Evolutionary conservation across 805 yeast genomes (phyloP).

Genomic region (Candida sanyiensis): DNA sequence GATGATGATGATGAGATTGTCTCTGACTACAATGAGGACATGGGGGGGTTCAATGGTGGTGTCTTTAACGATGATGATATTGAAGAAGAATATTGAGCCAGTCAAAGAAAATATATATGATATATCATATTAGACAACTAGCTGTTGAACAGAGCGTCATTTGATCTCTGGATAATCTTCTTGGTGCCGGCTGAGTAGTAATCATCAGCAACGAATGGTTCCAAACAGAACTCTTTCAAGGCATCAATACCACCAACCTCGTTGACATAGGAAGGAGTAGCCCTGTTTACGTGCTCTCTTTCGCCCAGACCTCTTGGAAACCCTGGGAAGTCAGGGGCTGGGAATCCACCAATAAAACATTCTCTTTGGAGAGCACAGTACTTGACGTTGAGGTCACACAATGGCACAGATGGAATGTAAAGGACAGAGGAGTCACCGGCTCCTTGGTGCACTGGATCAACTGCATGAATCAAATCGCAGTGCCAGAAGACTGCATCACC

Average conservation of each 20-base stretch:
- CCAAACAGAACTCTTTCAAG: conserved; percentile 4
- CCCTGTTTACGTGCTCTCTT: conserved; percentile 2
- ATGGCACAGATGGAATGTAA: conserved; percentile 30
- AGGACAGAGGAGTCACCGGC: conserved; percentile 33
- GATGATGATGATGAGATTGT: background rate
- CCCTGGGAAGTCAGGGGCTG: conserved; percentile 25
- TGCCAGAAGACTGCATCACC: conserved; percentile 44
- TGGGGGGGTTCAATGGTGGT: background rate
- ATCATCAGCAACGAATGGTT: conserved; percentile 1
- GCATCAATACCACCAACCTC: conserved; percentile 4
- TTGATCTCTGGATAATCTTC: background rate
- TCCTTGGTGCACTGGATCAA: conserved; percentile 34
- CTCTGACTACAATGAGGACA: background rate
- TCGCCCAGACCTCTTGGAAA: conserved; percentile 4
- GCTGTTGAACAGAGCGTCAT: background rate
- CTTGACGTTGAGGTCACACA: conserved; percentile 18
- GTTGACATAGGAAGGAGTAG: background rate
- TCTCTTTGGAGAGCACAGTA: conserved; percentile 17
- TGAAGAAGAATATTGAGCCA: conserved; percentile 9
- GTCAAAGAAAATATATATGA: no score
- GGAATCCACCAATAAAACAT: conserved; percentile 12
- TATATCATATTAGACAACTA: no score
- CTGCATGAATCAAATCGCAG: conserved; percentile 36
- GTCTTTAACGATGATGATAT: conserved; percentile 9
- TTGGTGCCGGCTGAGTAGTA: background rate